These are phyloP conservation scores for Coniochaeta pulveracea DNA, from an alignment of 2,329 filamentous ascomycete species.

Conservation along the genomic window DNA sequence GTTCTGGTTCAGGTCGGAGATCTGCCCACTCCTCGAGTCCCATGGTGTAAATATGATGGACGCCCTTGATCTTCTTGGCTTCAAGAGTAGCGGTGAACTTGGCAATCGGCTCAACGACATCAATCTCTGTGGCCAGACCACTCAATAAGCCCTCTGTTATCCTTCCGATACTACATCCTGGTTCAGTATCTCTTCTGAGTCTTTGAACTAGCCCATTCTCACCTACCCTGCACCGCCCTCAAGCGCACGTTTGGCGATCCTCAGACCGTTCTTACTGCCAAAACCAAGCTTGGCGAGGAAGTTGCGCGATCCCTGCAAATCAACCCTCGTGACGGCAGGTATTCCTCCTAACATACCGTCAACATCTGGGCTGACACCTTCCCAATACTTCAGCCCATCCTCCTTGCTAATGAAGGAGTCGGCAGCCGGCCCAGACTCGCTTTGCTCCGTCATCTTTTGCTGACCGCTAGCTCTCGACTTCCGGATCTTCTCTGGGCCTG, in stretches of 20 bases:
- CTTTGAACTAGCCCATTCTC: background rate
- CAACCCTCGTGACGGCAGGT: constrained; percentile 52
- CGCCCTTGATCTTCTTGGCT: constrained; percentile 39
- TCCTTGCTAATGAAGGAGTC: constrained; percentile 22
- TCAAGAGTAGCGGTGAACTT: constrained; percentile 63
- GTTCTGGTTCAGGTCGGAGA: constrained; percentile 24
- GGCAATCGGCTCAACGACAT: constrained; percentile 74
- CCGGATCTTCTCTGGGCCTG: too few relatives aligned
- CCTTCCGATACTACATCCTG: constrained; percentile 56
- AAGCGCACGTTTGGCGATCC: constrained; percentile 17
- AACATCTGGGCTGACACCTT: constrained; percentile 28
- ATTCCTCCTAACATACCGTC: constrained; percentile 74
- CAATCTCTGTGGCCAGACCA: constrained; percentile 57
- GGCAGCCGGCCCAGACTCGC: too few relatives aligned
- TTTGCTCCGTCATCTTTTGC: too few relatives aligned
- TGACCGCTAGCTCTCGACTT: too few relatives aligned
- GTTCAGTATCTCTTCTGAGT: background rate
- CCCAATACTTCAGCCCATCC: constrained; percentile 34
- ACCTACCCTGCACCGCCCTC: constrained; percentile 31
- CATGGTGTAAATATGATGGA: constrained; percentile 54
- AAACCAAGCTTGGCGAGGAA: constrained; percentile 60
- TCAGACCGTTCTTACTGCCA: constrained; percentile 20
- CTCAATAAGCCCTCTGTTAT: constrained; percentile 71
- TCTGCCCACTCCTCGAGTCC: constrained; percentile 73
- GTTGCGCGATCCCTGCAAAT: constrained; percentile 58